phyloP scores from a whole-genome alignment of 768 basidiomycete genomes.

The Macrocybe gigantea region DNA sequence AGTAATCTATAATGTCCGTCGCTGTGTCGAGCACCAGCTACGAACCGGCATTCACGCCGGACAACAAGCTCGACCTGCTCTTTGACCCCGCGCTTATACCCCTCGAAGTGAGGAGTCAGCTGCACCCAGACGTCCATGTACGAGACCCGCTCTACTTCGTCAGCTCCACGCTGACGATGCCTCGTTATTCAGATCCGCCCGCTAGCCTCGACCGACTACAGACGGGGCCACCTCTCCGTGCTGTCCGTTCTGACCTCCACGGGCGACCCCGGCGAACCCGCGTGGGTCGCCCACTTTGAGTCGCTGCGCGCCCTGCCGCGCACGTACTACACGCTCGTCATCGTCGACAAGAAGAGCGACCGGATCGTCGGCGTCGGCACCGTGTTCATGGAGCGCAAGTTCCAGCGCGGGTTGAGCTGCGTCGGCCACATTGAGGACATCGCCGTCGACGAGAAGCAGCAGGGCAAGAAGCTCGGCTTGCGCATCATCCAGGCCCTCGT shows the following conservation, averaged over 20 bases:
- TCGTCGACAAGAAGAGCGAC: slow-evolving; percentile 71
- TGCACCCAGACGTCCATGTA: slow-evolving; percentile 51
- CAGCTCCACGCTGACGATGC: neutral
- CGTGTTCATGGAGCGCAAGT: slow-evolving; percentile 91
- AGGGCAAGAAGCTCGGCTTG: slow-evolving; percentile 89
- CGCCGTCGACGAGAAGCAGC: slow-evolving; percentile 80
- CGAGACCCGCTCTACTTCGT: neutral
- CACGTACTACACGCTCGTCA: slow-evolving; percentile 84
- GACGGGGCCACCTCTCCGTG: slow-evolving; percentile 76
- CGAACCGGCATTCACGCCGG: slow-evolving; percentile 41
- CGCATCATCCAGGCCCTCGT: slow-evolving; percentile 84
- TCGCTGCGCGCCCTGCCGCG: slow-evolving; percentile 43
- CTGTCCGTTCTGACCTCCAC: slow-evolving; percentile 74
- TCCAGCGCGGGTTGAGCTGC: slow-evolving; percentile 76
- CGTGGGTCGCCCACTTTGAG: slow-evolving; percentile 69
- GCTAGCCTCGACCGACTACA: slow-evolving; percentile 78
- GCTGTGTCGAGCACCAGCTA: no score
- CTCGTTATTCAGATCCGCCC: slow-evolving; percentile 71
- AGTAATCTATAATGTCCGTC: no score
- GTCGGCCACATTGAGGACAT: slow-evolving; percentile 99
- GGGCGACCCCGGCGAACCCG: slow-evolving; percentile 56
- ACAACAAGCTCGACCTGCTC: slow-evolving; percentile 67
- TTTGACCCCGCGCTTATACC: slow-evolving; percentile 75
- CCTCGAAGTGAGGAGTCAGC: slow-evolving; percentile 45
- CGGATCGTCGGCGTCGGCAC: slow-evolving; percentile 79